Evolutionary conservation across 2,329 filamentous ascomycete genomes (phyloP).

Genomic region (Fusarium sp.): DNA sequence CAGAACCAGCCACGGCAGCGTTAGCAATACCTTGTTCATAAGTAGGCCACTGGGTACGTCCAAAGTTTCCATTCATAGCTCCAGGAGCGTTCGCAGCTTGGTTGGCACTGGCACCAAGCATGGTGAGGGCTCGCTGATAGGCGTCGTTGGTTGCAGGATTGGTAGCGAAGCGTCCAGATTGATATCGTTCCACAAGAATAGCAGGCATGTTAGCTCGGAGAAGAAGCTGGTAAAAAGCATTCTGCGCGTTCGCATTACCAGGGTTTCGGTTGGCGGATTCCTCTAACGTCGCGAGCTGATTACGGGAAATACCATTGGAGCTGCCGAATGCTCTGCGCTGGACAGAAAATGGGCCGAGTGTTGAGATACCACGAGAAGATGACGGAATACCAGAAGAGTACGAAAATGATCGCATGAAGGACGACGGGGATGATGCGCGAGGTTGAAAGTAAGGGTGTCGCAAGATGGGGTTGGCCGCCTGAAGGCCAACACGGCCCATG

Average conservation of each 20-base stretch:
- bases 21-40: constrained; percentile 48
- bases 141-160: constrained; percentile 82
- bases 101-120: constrained; percentile 49
- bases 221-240: constrained; percentile 92
- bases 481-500: constrained; percentile 47
- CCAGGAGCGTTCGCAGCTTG: constrained; percentile 41
- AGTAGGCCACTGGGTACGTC: constrained; percentile 47
- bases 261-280: constrained; percentile 94
- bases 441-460: constrained; percentile 46
- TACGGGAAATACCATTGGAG: constrained; percentile 65
- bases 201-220: constrained; percentile 93
- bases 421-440: constrained; percentile 27
- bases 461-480: constrained; percentile 46
- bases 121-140: constrained; percentile 78
- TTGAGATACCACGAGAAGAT: constrained; percentile 36
- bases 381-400: constrained; percentile 37
- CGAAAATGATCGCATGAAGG: constrained; percentile 44
- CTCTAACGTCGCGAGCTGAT: constrained; percentile 85
- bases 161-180: constrained; percentile 84
- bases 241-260: constrained; percentile 86
- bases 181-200: constrained; percentile 90
- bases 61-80: constrained; percentile 37
- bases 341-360: constrained; percentile 31
- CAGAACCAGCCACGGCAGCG: constrained; percentile 43
- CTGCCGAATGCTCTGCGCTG: constrained; percentile 56